Conservation (phyloP, 163 green algal species). For the Smithsoniella earleae region DNA sequence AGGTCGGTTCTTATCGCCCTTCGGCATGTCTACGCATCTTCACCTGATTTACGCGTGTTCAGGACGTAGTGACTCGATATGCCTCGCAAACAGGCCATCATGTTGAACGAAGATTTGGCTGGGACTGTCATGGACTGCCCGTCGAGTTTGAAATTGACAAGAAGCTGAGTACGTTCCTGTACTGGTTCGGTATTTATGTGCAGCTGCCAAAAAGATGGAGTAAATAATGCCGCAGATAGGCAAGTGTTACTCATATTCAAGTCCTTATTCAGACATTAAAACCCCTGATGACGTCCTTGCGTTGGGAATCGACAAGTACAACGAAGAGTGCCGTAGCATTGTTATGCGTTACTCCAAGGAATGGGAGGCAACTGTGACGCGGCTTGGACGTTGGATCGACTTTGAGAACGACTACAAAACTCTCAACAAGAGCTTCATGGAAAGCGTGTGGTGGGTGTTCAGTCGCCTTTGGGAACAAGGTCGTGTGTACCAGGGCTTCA, state of each 20-base stretch:
- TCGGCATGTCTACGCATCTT: slow-evolving; percentile 33
- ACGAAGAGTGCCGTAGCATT: slow-evolving; percentile 97
- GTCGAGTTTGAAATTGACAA: slow-evolving; percentile 99
- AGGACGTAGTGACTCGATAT: slow-evolving; percentile 96
- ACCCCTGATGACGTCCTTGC: slow-evolving; percentile 74
- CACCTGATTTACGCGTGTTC: slow-evolving; percentile 25
- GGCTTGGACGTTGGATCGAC: slow-evolving; percentile 96
- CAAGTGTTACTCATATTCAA: no score
- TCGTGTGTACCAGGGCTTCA: slow-evolving; percentile 97
- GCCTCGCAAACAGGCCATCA: slow-evolving; percentile 76
- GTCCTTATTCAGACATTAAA: slow-evolving; percentile 70
- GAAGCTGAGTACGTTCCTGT: slow-evolving; percentile 64
- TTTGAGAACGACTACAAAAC: slow-evolving; percentile 99
- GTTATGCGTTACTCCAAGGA: slow-evolving; percentile 95
- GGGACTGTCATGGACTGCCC: slow-evolving; percentile 97
- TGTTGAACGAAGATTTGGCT: slow-evolving; percentile 87
- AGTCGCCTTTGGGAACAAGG: slow-evolving; percentile 84
- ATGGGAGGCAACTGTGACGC: slow-evolving; percentile 85
- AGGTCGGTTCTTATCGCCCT: slow-evolving; percentile 32
- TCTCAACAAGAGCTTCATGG: slow-evolving; percentile 93
- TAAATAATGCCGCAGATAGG: no score
- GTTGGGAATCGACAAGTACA: slow-evolving; percentile 96
- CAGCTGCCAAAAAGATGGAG: no score
- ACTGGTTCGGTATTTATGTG: no score
- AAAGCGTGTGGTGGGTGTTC: slow-evolving; percentile 99